Base-by-base conservation (phyloP, 2,329 filamentous ascomycete species). In the Epichloe bromicola region DNA sequence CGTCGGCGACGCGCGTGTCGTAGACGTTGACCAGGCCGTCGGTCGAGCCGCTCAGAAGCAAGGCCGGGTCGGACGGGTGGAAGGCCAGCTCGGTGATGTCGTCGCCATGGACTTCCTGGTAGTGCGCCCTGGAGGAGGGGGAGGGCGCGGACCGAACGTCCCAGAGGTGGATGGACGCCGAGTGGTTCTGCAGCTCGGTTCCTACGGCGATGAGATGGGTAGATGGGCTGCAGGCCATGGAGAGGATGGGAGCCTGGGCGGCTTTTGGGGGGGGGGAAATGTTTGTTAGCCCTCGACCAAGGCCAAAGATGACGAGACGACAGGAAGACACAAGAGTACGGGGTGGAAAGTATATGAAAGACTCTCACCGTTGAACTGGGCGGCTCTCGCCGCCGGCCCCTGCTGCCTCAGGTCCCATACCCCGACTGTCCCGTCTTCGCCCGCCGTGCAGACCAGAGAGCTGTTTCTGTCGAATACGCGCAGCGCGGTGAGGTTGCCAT, bases 1-100 rank as follows among this genome's bases (percentile, higher is more conserved):
- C 86, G 57, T 87, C 83, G 17, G 73, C 67, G 52, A 86, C 75
- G 46, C 75, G 74, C 17, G 79, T 84, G 67, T 93, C 83, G 67
- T 85, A 87, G 44, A 91, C 71, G 61, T 86, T 89, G 59, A 91
- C 76, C 1, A 91, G 76, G 6, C 86, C 86, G 65, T 93, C 87
- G 14, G 86, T 91, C 38, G 85, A 88, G 42, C 85, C 85, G 1
- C 85, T 88, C 11, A 91, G 73, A 5, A 91, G 75, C 15, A 86
- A 70, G 43, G 76, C 73, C 1, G 78, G 73, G 46, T 77, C 70
- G 3, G 66, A 69, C 0, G 82, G 81, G 64, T 86, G 82, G 59
- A 82, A 81, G 60, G 59, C 53, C 2, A 71, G 65, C 14, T 81
- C 76, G 36, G 81, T 85, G 46, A 85, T 70, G 63, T 85, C 82